Evolutionary conservation across 768 basidiomycete genomes (phyloP), one percentile per base, ranked within the genome.

Genomic region (Neoboletus magnificus): DNA sequence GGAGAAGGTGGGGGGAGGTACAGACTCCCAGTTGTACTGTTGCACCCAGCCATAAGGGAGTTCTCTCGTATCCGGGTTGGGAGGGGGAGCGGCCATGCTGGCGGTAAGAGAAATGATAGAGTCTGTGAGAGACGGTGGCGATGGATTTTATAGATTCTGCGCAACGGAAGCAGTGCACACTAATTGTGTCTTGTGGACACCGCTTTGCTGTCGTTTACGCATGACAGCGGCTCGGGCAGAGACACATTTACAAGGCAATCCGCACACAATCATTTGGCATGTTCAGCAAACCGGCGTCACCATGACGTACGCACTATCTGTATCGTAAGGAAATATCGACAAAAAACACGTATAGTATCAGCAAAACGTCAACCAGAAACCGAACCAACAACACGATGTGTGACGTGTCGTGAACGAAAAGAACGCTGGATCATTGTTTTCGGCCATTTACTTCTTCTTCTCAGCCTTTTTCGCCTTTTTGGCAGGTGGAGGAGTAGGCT

Each of bases 11-110:
- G 42, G 4, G 12, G 20, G 20, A 53, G 51, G 37, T 56, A 78
- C 84, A 46, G 64, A 89, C 89, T 83, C 85, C 51, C 65, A 45
- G 61, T 91, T 87, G 62, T 76, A 91, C 62, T 88, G 85, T 18
- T 79, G 71, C 18, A 82, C 74, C 87, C 87, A 91, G 37, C 89
- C 89, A 1, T 72, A 72, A 11, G 88, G 88, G 1, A 90, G 77
- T 5, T 75, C 72, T 50, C 88, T 79, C 13, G 71, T 66, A 65
- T 90, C 88, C n/a, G 79, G 79, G 68, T 71, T 72, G 46, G 73
- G 69, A 42, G 81, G 76, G 54, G 79, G 77, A 54, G 75, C 70
- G 50, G 77, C 67, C 68, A 82, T 80, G 63, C 61, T 69, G 58
- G 65, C 54, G 47, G 60, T 59, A 25, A 20, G 43, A 48, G 46